A percentile compares a stretch with the other conserved stretches of the same genome.
These are phyloP conservation scores for Posidonia australis DNA, from an alignment of 106 monocot species.

Conservation along the genomic window DNA sequence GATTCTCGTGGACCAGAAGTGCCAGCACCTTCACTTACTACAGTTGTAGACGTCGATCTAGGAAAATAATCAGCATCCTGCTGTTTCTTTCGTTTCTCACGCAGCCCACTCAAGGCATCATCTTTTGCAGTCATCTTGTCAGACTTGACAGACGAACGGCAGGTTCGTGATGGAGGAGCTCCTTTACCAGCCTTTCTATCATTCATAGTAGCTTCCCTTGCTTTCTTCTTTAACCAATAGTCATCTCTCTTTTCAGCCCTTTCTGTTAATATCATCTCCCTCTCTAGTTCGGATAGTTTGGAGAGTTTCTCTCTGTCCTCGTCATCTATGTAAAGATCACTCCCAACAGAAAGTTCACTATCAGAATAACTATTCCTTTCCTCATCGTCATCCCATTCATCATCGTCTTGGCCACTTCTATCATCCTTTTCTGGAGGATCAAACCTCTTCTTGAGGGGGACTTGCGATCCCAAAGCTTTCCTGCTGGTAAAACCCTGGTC, in stretches of 20 bases:
- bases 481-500: conserved; percentile 17
- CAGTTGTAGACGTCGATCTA: conserved; percentile 17
- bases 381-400: conserved; percentile 10
- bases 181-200: too few species aligned
- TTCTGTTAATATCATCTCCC: conserved; percentile 84
- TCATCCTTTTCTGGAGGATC: conserved; percentile 38
- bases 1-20: conserved; percentile 17
- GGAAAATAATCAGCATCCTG: conserved; percentile 60
- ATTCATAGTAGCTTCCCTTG: too few species aligned
- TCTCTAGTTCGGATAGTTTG: conserved; percentile 58
- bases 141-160: too few species aligned
- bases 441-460: conserved; percentile 44
- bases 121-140: conserved; percentile 56
- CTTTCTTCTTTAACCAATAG: conserved; percentile 63
- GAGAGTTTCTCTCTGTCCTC: conserved; percentile 65
- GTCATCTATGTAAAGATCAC: conserved; percentile 89
- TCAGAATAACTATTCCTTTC: conserved; percentile 46
- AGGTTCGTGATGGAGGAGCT: too few species aligned
- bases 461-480: conserved; percentile 31
- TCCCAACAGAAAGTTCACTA: conserved; percentile 66
- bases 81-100: conserved; percentile 60
- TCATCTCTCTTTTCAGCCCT: conserved; percentile 54
- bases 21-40: conserved; percentile 10
- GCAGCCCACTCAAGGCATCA: conserved; percentile 56
- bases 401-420: conserved; percentile 18